Percentiles rank a stretch among this genome's conserved stretches.
Evolutionary conservation across 1,284 basidiomycete genomes (phyloP).

Genomic region (Boletellus sp.): DNA sequence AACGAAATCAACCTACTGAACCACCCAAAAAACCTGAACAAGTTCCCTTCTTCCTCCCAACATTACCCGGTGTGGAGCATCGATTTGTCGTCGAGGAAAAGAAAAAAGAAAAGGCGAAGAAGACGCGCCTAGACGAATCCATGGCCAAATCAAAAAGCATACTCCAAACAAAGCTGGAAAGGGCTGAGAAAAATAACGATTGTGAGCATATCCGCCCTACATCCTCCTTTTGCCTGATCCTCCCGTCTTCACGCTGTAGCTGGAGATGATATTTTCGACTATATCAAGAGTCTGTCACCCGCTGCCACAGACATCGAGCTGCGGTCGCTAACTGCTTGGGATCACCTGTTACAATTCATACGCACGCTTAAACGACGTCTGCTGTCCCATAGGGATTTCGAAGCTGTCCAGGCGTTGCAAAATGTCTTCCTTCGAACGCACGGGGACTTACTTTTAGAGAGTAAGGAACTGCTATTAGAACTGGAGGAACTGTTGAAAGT

Average conservation of each 20-base stretch:
- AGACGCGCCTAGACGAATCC: slow-evolving; percentile 54
- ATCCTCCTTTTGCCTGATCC: not conserved
- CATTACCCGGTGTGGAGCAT: slow-evolving; percentile 78
- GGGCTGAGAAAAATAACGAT: slow-evolving; percentile 54
- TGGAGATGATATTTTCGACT: slow-evolving; percentile 83
- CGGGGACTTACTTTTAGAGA: slow-evolving; percentile 74
- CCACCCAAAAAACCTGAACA: slow-evolving; percentile 92
- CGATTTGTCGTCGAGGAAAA: slow-evolving; percentile 64
- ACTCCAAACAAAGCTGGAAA: slow-evolving; percentile 65
- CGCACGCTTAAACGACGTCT: slow-evolving; percentile 73
- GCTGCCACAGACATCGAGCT: slow-evolving; percentile 90
- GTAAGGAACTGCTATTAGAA: slow-evolving; percentile 56
- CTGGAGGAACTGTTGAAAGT: slow-evolving; percentile 58
- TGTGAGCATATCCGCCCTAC: slow-evolving; percentile 52
- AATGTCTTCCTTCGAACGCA: slow-evolving; percentile 84
- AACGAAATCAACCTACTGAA: slow-evolving; percentile 95
- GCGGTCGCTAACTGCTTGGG: slow-evolving; percentile 69
- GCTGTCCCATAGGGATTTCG: slow-evolving; percentile 83
- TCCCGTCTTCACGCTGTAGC: slow-evolving; percentile 11
- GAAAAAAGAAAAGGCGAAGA: slow-evolving; percentile 40
- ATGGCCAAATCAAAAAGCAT: slow-evolving; percentile 62
- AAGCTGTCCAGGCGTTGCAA: slow-evolving; percentile 90
- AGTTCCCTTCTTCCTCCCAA: slow-evolving; percentile 96
- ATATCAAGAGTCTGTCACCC: slow-evolving; percentile 84
- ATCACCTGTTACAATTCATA: slow-evolving; percentile 69